Percentiles rank a stretch among this genome's conserved stretches.
Evolutionary conservation across 768 basidiomycete species (phyloP).

Genomic region (Lepiota brunneoincarnata): DNA sequence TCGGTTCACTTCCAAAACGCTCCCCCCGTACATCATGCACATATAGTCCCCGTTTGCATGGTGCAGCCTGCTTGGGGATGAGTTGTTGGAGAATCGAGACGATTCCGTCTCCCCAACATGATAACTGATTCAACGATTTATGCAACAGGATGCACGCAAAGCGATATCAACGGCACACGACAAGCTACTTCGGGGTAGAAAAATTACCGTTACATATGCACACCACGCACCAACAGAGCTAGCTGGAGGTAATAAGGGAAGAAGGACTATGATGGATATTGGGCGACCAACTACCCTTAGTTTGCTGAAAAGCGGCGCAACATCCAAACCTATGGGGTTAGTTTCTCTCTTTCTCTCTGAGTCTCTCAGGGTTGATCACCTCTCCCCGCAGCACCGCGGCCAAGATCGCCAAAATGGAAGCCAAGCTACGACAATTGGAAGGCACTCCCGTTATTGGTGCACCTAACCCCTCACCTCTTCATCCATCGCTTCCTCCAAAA

Average conservation of each 20-base stretch:
- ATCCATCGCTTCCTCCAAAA: slow-evolving; percentile 12
- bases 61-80: neutral
- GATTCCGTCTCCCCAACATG: neutral
- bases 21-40: neutral
- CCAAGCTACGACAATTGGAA: slow-evolving; percentile 85
- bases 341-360: neutral
- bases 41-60: neutral
- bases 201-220: slow-evolving; percentile 88
- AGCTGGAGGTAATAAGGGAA: slow-evolving; percentile 23
- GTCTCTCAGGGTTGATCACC: slow-evolving; percentile 1
- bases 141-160: slow-evolving; percentile 76
- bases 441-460: slow-evolving; percentile 16
- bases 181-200: slow-evolving; percentile 82
- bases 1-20: slow-evolving; percentile 21
- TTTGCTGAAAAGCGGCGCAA: slow-evolving; percentile 70
- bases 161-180: slow-evolving; percentile 74
- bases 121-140: slow-evolving; percentile 1
- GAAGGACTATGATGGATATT: slow-evolving; percentile 51
- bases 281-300: slow-evolving; percentile 84
- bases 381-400: slow-evolving; percentile 58
- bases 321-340: slow-evolving; percentile 50
- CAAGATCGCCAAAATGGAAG: slow-evolving; percentile 96
- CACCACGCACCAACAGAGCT: slow-evolving; percentile 70
- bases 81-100: neutral
- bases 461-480: slow-evolving; percentile 9